A percentile compares a stretch with the other conserved stretches of the same genome.
Evolutionary conservation across 1,284 basidiomycete genomes (phyloP).

Genomic region (Mrakiaceae sp.): DNA sequence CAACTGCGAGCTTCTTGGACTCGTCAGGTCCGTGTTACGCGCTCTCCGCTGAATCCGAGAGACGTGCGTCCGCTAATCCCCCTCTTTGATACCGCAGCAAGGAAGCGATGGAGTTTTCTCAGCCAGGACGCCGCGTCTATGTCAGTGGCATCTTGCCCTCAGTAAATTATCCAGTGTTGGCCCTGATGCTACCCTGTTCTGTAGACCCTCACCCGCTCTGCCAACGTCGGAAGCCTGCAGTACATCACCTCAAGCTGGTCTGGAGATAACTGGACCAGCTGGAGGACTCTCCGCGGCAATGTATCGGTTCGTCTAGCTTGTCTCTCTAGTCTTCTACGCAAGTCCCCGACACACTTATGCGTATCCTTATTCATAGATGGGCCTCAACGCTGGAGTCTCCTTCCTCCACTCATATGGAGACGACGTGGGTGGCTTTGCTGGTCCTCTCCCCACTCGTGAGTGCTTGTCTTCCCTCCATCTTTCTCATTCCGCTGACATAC

Average conservation of each 20-base stretch:
- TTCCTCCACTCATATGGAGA: constrained; percentile 30
- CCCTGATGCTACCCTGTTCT: constrained; percentile 15
- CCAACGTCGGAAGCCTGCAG: constrained; percentile 37
- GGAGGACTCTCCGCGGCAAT: constrained; percentile 36
- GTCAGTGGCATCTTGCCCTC: neutral
- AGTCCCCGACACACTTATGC: constrained; percentile 8
- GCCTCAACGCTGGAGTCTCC: constrained; percentile 33
- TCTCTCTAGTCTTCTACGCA: constrained; percentile 11
- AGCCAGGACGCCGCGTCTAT: constrained; percentile 26
- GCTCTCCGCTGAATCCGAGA: too few relatives aligned
- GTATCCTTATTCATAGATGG: constrained; percentile 15
- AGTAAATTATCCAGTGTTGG: neutral
- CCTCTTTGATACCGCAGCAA: constrained; percentile 17
- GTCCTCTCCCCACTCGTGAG: constrained; percentile 30
- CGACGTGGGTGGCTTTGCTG: constrained; percentile 38
- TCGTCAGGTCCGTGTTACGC: constrained; percentile 19
- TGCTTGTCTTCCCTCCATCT: too few relatives aligned
- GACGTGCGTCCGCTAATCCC: too few relatives aligned
- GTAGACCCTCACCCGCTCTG: constrained; percentile 36
- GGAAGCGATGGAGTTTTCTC: constrained; percentile 26
- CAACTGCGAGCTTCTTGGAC: constrained; percentile 35
- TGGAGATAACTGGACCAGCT: constrained; percentile 35
- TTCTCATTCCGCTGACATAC: too few relatives aligned
- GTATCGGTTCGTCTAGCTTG: constrained; percentile 28
- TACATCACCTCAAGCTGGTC: constrained; percentile 37